Evolutionary conservation across 179 eudicot species (phyloP).

Genomic region (Silene noctiflora): DNA sequence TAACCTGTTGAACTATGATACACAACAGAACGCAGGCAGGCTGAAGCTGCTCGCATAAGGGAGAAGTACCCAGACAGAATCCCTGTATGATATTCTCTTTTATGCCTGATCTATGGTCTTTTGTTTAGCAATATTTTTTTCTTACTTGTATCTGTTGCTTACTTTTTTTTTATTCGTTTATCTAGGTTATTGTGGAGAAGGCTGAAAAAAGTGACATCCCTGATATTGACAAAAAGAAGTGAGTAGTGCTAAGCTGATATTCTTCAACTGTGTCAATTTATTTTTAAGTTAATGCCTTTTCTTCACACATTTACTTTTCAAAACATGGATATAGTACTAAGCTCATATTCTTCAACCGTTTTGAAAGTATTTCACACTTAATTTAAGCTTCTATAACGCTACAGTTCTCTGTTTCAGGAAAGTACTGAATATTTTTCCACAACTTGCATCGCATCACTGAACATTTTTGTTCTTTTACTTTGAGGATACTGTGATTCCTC

Average conservation of each 20-base stretch:
- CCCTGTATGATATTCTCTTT: conserved; percentile 27
- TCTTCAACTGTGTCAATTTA: background rate
- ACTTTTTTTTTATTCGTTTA: background rate
- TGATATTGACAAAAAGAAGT: conserved; percentile 70
- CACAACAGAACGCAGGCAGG: conserved; percentile 35
- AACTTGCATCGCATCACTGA: background rate
- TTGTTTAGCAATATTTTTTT: background rate
- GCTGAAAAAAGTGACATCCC: conserved; percentile 75
- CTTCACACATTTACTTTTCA: background rate
- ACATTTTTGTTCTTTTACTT: background rate
- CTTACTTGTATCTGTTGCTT: background rate
- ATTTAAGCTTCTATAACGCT: background rate
- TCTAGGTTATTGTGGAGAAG: conserved; percentile 65
- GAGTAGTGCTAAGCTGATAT: conserved; percentile 15
- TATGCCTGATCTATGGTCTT: too few relatives aligned
- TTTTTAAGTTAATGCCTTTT: background rate
- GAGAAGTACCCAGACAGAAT: conserved; percentile 44
- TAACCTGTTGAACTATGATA: background rate
- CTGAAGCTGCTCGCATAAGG: conserved; percentile 42
- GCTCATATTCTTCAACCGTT: background rate
- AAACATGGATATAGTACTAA: background rate
- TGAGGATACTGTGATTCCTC: background rate
- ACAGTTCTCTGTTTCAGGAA: background rate
- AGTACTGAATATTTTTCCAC: background rate
- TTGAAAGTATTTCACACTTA: background rate